Conservation (phyloP, 2,329 filamentous ascomycete species). For the Cladophialophora carrionii region DNA sequence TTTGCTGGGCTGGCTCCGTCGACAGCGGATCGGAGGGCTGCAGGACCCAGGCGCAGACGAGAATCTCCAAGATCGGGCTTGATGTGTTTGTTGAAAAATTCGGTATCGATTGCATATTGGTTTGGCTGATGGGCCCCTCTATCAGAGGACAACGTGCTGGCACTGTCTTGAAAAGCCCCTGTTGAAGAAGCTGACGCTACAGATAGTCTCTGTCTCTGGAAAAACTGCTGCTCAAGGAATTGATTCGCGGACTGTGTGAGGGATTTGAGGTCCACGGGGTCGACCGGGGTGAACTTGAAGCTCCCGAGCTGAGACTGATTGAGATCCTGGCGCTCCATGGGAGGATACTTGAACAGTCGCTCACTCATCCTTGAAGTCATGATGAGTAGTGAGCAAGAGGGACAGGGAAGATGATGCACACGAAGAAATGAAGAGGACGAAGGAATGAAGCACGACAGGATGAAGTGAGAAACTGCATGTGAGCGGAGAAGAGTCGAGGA, state of each 20-base stretch:
- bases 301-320: conserved; percentile 38
- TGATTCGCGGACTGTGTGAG: conserved; percentile 19
- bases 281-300: conserved; percentile 39
- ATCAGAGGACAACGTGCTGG: not conserved
- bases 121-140: not conserved
- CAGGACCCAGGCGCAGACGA: conserved; percentile 34
- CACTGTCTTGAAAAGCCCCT: conserved; percentile 4
- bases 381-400: not conserved
- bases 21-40: conserved; percentile 34
- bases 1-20: conserved; percentile 32
- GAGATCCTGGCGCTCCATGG: conserved; percentile 38
- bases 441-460: conserved; percentile 6
- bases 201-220: conserved; percentile 2
- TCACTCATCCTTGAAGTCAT: conserved; percentile 24
- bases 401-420: conserved; percentile 14
- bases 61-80: conserved; percentile 33
- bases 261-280: conserved; percentile 22
- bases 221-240: conserved; percentile 21
- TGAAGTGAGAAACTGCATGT: conserved; percentile 5
- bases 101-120: conserved; percentile 16
- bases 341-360: conserved; percentile 35
- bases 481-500: not conserved
- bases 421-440: conserved; percentile 10
- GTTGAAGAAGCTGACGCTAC: not conserved
- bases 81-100: conserved; percentile 36